Percentiles rank a stretch among this genome's conserved stretches.
Conservation (phyloP, 2,329 filamentous ascomycete genomes). For the Lecanicillium sp. region DNA sequence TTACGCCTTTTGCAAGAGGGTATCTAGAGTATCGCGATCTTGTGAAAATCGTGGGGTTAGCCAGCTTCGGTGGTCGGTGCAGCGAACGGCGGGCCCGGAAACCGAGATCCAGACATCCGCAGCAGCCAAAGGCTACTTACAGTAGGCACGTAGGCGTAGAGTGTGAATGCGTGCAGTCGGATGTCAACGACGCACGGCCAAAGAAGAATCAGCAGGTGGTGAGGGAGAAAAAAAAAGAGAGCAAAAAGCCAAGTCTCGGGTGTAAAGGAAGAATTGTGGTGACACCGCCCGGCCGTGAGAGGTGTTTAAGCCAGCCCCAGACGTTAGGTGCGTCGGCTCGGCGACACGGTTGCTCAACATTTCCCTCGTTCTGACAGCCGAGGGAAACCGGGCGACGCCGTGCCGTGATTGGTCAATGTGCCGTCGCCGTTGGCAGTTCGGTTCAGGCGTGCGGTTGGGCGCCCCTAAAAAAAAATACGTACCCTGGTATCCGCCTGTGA, state of each 20-base stretch:
- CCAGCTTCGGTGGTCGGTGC: constrained; percentile 6
- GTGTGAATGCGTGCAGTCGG: too few species aligned
- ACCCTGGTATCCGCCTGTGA: too few species aligned
- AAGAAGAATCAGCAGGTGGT: too few species aligned
- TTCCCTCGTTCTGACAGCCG: constrained; percentile 7
- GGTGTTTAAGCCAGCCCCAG: constrained; percentile 1
- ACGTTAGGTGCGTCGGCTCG: constrained; percentile 5
- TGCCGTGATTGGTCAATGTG: constrained; percentile 7
- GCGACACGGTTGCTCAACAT: constrained; percentile 6
- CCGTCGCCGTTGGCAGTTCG: neutral
- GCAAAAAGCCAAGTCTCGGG: neutral
- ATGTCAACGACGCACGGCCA: too few species aligned
- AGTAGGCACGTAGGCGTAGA: neutral
- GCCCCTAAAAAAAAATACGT: too few species aligned
- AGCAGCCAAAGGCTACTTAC: neutral
- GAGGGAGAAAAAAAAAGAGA: neutral
- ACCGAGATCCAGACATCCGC: neutral
- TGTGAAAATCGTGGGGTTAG: constrained; percentile 8
- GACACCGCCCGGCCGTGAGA: constrained; percentile 5
- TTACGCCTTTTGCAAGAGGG: constrained; percentile 9
- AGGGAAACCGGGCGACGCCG: constrained; percentile 8
- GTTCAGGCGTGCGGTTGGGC: too few species aligned
- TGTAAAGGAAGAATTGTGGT: constrained; percentile 1
- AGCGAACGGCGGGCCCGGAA: neutral
- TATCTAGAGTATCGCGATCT: constrained; percentile 7